Evolutionary conservation across 106 monocot species (phyloP).

Genomic region (Dioscorea zingiberensis): DNA sequence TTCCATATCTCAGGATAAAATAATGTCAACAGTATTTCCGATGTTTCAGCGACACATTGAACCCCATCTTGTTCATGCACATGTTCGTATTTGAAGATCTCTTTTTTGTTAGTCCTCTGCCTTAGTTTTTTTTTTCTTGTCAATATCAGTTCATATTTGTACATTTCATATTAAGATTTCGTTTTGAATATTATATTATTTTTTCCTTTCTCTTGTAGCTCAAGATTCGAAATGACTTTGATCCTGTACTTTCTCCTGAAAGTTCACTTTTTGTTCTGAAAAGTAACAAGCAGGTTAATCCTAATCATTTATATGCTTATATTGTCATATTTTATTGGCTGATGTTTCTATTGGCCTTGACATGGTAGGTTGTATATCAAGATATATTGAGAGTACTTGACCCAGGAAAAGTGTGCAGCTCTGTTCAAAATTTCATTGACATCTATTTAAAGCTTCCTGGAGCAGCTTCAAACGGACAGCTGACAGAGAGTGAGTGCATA

Average conservation of each 20-base stretch:
- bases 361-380: slow-evolving; percentile 71
- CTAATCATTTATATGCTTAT: slow-evolving; percentile 1
- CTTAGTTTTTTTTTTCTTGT: neutral
- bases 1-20: slow-evolving; percentile 74
- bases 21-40: slow-evolving; percentile 97
- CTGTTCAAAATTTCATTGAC: slow-evolving; percentile 94
- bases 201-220: slow-evolving; percentile 42
- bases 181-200: neutral
- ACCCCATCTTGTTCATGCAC: slow-evolving; percentile 99
- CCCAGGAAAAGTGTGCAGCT: slow-evolving; percentile 78
- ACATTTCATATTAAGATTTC: too few relatives aligned
- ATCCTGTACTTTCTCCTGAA: slow-evolving; percentile 98
- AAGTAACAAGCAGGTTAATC: slow-evolving; percentile 79
- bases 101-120: slow-evolving; percentile 5
- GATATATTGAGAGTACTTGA: slow-evolving; percentile 90
- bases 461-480: slow-evolving; percentile 60
- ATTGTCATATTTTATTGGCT: neutral
- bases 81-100: slow-evolving; percentile 80
- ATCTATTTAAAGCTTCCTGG: slow-evolving; percentile 91
- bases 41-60: slow-evolving; percentile 96
- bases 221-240: slow-evolving; percentile 98
- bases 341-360: slow-evolving; percentile 7
- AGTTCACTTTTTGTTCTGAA: slow-evolving; percentile 96
- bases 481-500: slow-evolving; percentile 87
- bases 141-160: too few relatives aligned